Conservation (phyloP, 1,284 basidiomycete genomes). For the Cryptococcus sp. region DNA sequence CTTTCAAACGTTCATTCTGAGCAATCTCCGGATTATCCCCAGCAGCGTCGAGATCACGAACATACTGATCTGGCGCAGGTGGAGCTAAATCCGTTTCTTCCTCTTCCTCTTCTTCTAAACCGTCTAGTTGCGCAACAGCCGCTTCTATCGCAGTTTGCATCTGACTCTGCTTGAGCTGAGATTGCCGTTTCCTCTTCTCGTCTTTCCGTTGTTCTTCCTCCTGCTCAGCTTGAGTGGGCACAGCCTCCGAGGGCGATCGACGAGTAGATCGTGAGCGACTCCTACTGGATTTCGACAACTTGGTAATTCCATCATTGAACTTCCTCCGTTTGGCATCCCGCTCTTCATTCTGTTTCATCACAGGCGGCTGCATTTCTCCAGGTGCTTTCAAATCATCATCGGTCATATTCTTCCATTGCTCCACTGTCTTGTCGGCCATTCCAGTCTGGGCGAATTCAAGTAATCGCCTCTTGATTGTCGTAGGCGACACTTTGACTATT, state of each 20-base stretch:
- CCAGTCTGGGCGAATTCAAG: conserved; percentile 92
- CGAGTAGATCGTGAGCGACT: neutral
- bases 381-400: conserved; percentile 52
- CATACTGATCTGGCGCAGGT: conserved; percentile 52
- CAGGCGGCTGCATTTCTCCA: conserved; percentile 32
- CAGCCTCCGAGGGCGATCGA: neutral
- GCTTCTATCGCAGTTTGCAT: neutral
- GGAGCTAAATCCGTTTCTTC: conserved; percentile 44
- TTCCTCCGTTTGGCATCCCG: conserved; percentile 23
- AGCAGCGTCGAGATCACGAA: conserved; percentile 52
- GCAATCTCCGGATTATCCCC: conserved; percentile 24
- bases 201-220: conserved; percentile 25
- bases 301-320: neutral
- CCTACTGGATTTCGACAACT: neutral
- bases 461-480: conserved; percentile 87
- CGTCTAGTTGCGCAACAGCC: conserved; percentile 7
- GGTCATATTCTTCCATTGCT: conserved; percentile 84
- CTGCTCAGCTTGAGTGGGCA: conserved; percentile 28
- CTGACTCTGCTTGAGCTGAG: neutral
- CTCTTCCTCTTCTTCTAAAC: conserved; percentile 46
- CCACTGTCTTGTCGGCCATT: conserved; percentile 77
- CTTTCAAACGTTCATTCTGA: conserved; percentile 10
- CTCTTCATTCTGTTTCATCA: conserved; percentile 38
- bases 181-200: conserved; percentile 44
- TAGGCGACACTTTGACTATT: conserved; percentile 96